Evolutionary conservation across 2,329 filamentous ascomycete species (phyloP), one percentile per base, ranked within the genome.

Genomic region (Fusarium abutilonis): DNA sequence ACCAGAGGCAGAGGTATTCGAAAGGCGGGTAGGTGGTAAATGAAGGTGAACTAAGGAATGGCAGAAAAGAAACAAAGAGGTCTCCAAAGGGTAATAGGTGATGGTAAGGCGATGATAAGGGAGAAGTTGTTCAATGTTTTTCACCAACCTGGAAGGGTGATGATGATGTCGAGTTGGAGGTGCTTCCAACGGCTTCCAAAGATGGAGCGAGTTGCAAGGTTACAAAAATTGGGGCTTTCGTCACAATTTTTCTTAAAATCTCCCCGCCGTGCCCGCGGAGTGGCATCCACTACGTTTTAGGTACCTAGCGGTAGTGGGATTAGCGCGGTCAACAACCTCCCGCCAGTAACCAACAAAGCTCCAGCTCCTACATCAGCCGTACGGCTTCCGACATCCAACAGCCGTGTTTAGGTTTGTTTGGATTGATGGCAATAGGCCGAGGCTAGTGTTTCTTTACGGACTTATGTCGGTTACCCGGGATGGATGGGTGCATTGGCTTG

Each of bases 221-320:
- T 50, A 60, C 66, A 63, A 69, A 69, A 70, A 67, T 66, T 36
- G 64, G 67, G 63, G 63, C 63, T 60, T 63, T 67, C 70, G 69
- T 72, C 70, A 70, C 70, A 72, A 68, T 71, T 72, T 73, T 69
- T 70, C 65, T 70, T 66, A 43, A 70, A 64, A 65, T 52, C 58
- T 60, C 66, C 64, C 67, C 67, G 66, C 67, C 60, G 39, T 34
- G 29, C 43, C 28, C 38, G 40, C n/a, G 54, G 54, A 52, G 55
- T 55, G 60, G 58, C 44, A 47, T 64, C 52, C 60, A 56, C 66
- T 67, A 64, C 58, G 41, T 36, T 56, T 56, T 50, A 61, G 49
- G 42, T 42, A 40, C 32, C 28, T 53, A 44, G 52, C 52, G 35
- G 36, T 44, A 67, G 47, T 53, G 50, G 53, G 63, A 28, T 60